Evolutionary conservation across 129 eudicot genomes (phyloP).

Genomic region (Escallonia herrerae): DNA sequence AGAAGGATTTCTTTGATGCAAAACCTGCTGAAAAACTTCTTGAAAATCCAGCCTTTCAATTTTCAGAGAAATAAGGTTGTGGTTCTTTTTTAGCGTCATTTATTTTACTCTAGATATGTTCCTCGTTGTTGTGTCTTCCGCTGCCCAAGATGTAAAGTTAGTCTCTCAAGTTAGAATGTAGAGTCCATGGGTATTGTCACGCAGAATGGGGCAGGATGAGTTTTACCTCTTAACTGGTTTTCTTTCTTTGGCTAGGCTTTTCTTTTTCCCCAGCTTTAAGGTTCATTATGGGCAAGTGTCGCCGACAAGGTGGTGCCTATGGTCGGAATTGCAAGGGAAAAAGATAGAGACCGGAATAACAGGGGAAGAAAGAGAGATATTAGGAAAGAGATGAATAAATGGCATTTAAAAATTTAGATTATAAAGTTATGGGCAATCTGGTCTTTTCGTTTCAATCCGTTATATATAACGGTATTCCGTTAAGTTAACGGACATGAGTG

Average conservation of each 20-base stretch:
- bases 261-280: too few relatives aligned
- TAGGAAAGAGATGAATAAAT: too few relatives aligned
- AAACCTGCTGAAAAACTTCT: conserved; percentile 47
- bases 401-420: too few relatives aligned
- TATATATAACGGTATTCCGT: too few relatives aligned
- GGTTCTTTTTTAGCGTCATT: conserved; percentile 7
- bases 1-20: conserved; percentile 46
- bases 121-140: not conserved
- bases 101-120: not conserved
- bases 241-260: not conserved
- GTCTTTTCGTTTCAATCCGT: too few relatives aligned
- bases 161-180: not conserved
- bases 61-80: conserved; percentile 44
- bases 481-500: too few relatives aligned
- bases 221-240: not conserved
- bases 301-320: too few relatives aligned
- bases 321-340: too few relatives aligned
- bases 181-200: not conserved
- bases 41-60: conserved; percentile 57
- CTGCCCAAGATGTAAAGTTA: conserved; percentile 1
- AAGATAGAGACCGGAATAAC: too few relatives aligned
- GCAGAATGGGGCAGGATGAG: not conserved
- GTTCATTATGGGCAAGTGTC: too few relatives aligned
- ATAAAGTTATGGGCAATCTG: too few relatives aligned
- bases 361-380: too few relatives aligned